Conservation (phyloP, 2,329 filamentous ascomycete genomes). For the Daldinia sp. region DNA sequence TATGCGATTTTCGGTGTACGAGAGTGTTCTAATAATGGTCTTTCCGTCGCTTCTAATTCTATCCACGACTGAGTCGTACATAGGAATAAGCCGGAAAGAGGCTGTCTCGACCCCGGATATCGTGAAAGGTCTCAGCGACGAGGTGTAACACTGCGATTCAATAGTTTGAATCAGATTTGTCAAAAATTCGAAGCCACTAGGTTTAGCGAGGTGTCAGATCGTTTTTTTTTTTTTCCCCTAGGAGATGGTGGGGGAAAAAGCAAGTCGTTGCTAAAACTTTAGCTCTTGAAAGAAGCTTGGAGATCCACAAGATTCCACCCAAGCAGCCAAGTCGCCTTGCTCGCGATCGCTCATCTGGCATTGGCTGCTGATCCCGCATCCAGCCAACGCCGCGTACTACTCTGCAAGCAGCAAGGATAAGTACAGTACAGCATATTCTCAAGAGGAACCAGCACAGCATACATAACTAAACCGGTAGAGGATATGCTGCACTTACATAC, state of each 20-base stretch:
- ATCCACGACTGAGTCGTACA: background rate
- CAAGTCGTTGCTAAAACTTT: constrained; percentile 7
- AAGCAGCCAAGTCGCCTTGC: constrained; percentile 17
- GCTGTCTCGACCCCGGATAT: constrained; percentile 13
- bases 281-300: constrained; percentile 9
- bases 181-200: constrained; percentile 15
- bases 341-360: constrained; percentile 45
- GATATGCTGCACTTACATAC: constrained; percentile 16
- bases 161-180: constrained; percentile 30
- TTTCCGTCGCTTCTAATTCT: background rate
- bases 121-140: constrained; percentile 14
- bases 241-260: constrained; percentile 16
- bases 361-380: constrained; percentile 37
- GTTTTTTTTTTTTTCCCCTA: background rate
- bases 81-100: background rate
- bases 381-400: constrained; percentile 35
- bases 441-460: constrained; percentile 35
- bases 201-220: constrained; percentile 19
- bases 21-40: background rate
- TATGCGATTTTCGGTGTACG: constrained; percentile 3
- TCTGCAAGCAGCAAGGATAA: constrained; percentile 28
- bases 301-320: constrained; percentile 23
- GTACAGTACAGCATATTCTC: constrained; percentile 22
- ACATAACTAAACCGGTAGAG: constrained; percentile 23
- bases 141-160: constrained; percentile 26